Evolutionary conservation across 2,329 filamentous ascomycete genomes (phyloP), one percentile per base, ranked within the genome.

Genomic region (Lachnellula subtilissima): DNA sequence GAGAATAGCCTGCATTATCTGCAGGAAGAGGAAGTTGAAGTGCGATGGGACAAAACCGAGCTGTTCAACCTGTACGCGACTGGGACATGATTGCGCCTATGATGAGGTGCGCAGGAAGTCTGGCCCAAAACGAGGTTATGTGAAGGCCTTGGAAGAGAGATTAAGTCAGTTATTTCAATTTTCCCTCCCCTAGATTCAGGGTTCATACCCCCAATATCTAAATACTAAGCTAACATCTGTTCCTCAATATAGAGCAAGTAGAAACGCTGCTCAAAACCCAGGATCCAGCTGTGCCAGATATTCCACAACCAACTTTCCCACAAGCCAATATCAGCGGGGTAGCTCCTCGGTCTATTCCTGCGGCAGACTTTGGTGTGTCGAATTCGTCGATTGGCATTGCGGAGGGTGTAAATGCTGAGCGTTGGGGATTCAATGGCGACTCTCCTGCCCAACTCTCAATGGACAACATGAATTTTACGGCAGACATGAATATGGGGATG

Each of bases 1-100:
- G 78, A 84, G 93, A 64, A 88, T 97, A 66, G 94, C 94, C 39
- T 99, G 94, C 72, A 89, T 96, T 69, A 86, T 97, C 60, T 99
- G 94, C 71, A 82, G 93, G 66, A 94, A 92, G 74, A 83, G 93
- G 70, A 97, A 97, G 75, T 78, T 97, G 75, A 80, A 81, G 70
- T 88, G 85, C 66, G 85, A 89, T 70, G 84, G 85, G 19, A 75
- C 74, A 46, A 81, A 81, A 60, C 85, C 85, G n/a, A 82, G 79
- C 45, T 88, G 86, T 65, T 82, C 80, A 49, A 88, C 84, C 36
- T 89, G 86, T 70, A 79, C 81, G 42, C 74, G 85, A 48, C 69
- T 88, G 52, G 78, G 81, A 42, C 85, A 89, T 71, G 79, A 80
- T 60, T 88, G 85, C 70, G 78, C 82, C 42, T 88, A 88, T 65